A percentile compares a stretch with the other conserved stretches of the same genome.
Conservation (phyloP, 2,329 filamentous ascomycete species). For the Pseudogymnoascus sp. region DNA sequence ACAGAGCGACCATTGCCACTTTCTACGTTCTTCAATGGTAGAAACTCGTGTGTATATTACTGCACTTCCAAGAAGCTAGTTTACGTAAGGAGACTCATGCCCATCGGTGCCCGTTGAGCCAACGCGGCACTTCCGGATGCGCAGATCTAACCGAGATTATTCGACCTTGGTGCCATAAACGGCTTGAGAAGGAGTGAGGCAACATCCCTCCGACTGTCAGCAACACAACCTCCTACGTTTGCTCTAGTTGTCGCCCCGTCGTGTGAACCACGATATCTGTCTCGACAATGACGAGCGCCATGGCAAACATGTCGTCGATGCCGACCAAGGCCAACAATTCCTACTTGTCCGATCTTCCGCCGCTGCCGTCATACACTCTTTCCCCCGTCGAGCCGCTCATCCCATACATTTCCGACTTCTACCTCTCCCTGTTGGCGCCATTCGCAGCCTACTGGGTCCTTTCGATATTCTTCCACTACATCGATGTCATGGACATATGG, state of each 20-base stretch:
- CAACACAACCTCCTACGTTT: slow-evolving; percentile 1
- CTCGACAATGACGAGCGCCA: slow-evolving; percentile 6
- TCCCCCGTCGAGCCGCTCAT: slow-evolving; percentile 63
- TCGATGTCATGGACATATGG: slow-evolving; percentile 80
- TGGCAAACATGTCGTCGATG: slow-evolving; percentile 10
- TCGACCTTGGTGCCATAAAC: slow-evolving; percentile 7
- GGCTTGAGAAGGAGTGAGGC: background rate
- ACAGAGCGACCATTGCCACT: background rate
- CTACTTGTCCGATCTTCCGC: slow-evolving; percentile 58
- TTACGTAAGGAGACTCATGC: slow-evolving; percentile 1
- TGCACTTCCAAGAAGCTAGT: background rate
- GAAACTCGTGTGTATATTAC: slow-evolving; percentile 1
- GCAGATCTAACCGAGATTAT: slow-evolving; percentile 9
- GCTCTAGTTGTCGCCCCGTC: slow-evolving; percentile 1
- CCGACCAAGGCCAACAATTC: slow-evolving; percentile 21
- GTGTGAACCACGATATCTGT: slow-evolving; percentile 7
- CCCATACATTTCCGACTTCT: slow-evolving; percentile 71
- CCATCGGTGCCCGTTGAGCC: background rate
- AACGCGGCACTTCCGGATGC: slow-evolving; percentile 6
- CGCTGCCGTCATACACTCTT: slow-evolving; percentile 74
- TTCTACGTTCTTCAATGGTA: background rate
- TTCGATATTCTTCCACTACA: slow-evolving; percentile 77
- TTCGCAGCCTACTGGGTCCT: slow-evolving; percentile 82
- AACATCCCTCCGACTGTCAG: background rate
- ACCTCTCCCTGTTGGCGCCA: slow-evolving; percentile 66